Evolutionary conservation across 768 basidiomycete genomes (phyloP), one percentile per base, ranked within the genome.

Genomic region (Naganishia vishniacii): DNA sequence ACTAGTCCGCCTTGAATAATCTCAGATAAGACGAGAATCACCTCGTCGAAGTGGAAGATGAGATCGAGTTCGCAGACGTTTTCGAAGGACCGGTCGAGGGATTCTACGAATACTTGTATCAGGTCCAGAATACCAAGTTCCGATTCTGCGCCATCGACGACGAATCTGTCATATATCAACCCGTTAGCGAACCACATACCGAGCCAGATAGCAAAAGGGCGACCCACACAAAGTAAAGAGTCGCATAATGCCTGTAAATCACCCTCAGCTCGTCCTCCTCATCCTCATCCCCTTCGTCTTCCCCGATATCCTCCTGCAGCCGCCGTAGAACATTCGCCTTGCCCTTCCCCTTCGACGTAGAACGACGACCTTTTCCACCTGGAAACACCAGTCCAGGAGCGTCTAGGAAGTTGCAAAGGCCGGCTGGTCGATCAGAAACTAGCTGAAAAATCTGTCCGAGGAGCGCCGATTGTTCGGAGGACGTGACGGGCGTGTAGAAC

Each of bases 11-110:
- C 94, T 79, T 97, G 93, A 26, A 99, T 89, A 59, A 98, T 86
- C 78, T 98, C 95, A n/a, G 87, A 82, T 48, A 99, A 83, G 59
- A 97, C 91, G 69, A 94, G 88, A 72, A 98, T 93, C 3, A 88
- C 93, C 82, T 98, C 92, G 76, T 98, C 95, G 72, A 97, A 99
- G 76, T 97, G 93, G 77, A 98, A 99, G 56, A 99, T 93, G 13
- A 99, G 82, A 77, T 99, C 95, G 47, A 99, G 81, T 77, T 99
- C 95, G 78, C 95, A 98, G 0, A 99, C 95, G 72, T 97, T 98
- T 80, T 95, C 91, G 74, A 98, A 99, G 16, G 91, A 86, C 40
- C 91, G 82, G 78, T 99, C 95, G 37, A 99, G 82, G 3, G 90
- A 87, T 80, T 99, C 95, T 64, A 99, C 95, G 72, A 99, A 91